phyloP scores from a whole-genome alignment of 2,329 filamentous ascomycete genomes.

The Fonsecaea nubica region DNA sequence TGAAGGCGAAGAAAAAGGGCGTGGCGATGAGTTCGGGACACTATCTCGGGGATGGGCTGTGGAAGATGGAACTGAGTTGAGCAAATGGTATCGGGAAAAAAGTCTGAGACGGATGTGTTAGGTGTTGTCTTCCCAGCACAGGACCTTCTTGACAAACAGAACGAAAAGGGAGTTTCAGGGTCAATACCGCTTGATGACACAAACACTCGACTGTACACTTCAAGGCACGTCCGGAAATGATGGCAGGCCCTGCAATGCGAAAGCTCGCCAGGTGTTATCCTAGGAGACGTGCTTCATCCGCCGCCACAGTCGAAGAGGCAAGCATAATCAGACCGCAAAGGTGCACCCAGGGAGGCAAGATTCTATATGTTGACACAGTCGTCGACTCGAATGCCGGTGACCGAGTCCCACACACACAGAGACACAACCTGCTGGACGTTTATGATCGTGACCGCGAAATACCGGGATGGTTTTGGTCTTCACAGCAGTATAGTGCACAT shows the following conservation, averaged over 20 bases:
- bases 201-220: background rate
- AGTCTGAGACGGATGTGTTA: background rate
- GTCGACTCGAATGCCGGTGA: background rate
- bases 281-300: background rate
- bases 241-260: background rate
- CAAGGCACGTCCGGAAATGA: background rate
- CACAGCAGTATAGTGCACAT: background rate
- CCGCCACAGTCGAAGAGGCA: background rate
- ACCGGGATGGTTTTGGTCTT: background rate
- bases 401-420: background rate
- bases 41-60: constrained; percentile 91
- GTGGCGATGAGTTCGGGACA: constrained; percentile 93
- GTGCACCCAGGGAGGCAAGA: background rate
- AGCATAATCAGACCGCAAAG: background rate
- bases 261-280: background rate
- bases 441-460: background rate
- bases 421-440: background rate
- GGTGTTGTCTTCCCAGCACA: background rate
- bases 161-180: background rate
- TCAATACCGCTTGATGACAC: background rate
- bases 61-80: constrained; percentile 71
- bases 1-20: constrained; percentile 93
- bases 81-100: background rate
- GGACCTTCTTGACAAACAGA: background rate
- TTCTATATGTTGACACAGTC: background rate